These are phyloP conservation scores for Starmerella floricola DNA, from an alignment of 805 yeast genomes.

Conservation along the genomic window DNA sequence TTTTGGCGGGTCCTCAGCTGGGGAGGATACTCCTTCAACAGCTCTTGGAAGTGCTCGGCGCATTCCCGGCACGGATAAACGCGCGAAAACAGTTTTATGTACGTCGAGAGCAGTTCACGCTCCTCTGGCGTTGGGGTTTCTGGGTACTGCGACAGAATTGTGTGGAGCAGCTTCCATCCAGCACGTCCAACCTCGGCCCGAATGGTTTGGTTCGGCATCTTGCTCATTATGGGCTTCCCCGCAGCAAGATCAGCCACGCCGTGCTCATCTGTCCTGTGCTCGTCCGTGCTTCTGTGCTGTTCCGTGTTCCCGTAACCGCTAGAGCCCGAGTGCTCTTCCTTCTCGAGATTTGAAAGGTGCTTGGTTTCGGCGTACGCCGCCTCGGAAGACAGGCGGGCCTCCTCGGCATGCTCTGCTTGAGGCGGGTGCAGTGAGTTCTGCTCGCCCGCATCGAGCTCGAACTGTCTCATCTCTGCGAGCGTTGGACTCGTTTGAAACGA, in stretches of 20 bases:
- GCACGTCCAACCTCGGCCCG: slow-evolving; percentile 81
- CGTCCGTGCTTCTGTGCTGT: background rate
- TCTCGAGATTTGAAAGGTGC: background rate
- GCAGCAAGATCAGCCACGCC: slow-evolving; percentile 8
- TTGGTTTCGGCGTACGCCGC: background rate
- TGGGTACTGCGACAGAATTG: slow-evolving; percentile 84
- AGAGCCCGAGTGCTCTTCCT: too few relatives aligned
- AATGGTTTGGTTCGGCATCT: slow-evolving; percentile 76
- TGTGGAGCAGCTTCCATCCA: slow-evolving; percentile 86
- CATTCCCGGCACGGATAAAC: slow-evolving; percentile 97
- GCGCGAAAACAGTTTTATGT: slow-evolving; percentile 66
- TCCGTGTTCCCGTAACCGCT: background rate
- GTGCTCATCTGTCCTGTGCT: background rate
- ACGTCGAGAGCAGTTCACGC: slow-evolving; percentile 47
- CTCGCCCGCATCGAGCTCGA: background rate
- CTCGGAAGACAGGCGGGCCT: background rate
- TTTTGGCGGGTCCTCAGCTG: slow-evolving; percentile 61
- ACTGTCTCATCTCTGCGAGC: slow-evolving; percentile 6
- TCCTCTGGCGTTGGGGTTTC: slow-evolving; percentile 60
- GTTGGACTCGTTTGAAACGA: slow-evolving; percentile 10
- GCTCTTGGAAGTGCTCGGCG: slow-evolving; percentile 73
- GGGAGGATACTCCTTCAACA: slow-evolving; percentile 67
- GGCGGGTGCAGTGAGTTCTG: too few relatives aligned
- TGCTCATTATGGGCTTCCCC: slow-evolving; percentile 71
- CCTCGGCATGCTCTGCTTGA: background rate